Percentiles rank a stretch among this genome's conserved stretches.
Conservation (phyloP, 2,329 filamentous ascomycete genomes). For the Aspergillus thermomutatus region DNA sequence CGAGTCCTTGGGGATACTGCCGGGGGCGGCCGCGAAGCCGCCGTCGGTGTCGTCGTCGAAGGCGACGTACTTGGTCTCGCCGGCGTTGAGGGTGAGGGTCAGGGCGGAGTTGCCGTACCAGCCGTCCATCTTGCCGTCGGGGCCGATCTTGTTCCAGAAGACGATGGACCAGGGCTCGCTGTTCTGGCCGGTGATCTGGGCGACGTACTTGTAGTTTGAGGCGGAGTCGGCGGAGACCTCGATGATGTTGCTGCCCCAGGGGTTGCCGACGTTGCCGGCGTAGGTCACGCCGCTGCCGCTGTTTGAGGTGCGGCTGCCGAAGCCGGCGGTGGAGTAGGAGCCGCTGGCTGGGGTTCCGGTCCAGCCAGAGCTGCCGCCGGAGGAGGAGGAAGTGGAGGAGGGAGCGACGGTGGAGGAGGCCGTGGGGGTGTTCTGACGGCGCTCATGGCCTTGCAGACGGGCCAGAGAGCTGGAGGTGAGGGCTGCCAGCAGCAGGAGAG, state of each 20-base stretch:
- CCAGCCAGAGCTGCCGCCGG: constrained; percentile 14
- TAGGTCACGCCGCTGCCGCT: constrained; percentile 28
- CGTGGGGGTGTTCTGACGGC: constrained; percentile 21
- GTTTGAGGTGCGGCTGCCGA: constrained; percentile 27
- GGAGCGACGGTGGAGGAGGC: constrained; percentile 11
- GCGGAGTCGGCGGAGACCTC: constrained; percentile 29
- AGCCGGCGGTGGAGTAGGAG: constrained; percentile 28
- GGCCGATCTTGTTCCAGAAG: constrained; percentile 41
- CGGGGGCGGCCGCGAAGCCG: constrained; percentile 28
- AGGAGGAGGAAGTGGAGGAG: neutral
- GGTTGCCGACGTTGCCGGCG: constrained; percentile 37
- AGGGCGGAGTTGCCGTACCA: constrained; percentile 35
- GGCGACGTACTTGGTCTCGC: constrained; percentile 36
- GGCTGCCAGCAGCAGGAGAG: constrained; percentile 31
- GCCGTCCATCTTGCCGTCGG: constrained; percentile 31
- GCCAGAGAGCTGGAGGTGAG: constrained; percentile 23
- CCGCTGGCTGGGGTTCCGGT: constrained; percentile 19
- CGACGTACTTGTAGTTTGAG: constrained; percentile 35
- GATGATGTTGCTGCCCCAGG: constrained; percentile 41
- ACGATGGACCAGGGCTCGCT: constrained; percentile 33
- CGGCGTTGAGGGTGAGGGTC: constrained; percentile 28
- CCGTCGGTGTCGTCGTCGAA: constrained; percentile 36
- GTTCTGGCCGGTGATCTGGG: constrained; percentile 31
- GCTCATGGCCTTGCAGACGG: constrained; percentile 26
- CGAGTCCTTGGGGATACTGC: constrained; percentile 24